A percentile compares a stretch with the other conserved stretches of the same genome.
These are phyloP conservation scores for Elaeagnus macrophylla DNA, from an alignment of 306 rosid species.

Conservation along the genomic window DNA sequence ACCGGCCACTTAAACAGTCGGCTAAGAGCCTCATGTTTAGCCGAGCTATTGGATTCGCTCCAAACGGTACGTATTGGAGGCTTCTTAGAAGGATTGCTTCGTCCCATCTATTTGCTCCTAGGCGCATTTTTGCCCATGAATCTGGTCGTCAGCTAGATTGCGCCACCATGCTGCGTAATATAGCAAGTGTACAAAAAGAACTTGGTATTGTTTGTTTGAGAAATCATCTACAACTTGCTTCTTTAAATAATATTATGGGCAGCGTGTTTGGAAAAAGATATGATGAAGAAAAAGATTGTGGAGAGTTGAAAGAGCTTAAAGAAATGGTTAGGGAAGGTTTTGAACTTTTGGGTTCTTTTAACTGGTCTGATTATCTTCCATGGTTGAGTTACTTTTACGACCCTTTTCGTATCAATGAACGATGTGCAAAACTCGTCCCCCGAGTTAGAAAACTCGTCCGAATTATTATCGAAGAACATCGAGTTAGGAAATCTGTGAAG, in stretches of 20 bases:
- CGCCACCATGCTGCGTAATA: constrained; percentile 15
- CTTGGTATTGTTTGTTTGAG: constrained; percentile 13
- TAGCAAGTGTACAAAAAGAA: neutral
- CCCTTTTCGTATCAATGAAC: constrained; percentile 29
- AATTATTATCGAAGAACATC: constrained; percentile 30
- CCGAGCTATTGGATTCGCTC: constrained; percentile 44
- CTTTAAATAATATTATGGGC: constrained; percentile 30
- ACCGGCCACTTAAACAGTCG: constrained; percentile 35
- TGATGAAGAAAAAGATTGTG: constrained; percentile 5
- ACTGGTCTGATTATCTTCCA: constrained; percentile 33
- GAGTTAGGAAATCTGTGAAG: neutral
- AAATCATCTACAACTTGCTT: constrained; percentile 25
- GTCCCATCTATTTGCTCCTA: constrained; percentile 30
- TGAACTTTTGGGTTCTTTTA: constrained; percentile 31
- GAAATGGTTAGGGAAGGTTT: constrained; percentile 29
- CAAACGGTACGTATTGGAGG: constrained; percentile 36
- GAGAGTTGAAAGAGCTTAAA: constrained; percentile 22
- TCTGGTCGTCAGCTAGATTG: constrained; percentile 18
- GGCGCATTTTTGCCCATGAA: constrained; percentile 13
- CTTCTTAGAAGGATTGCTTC: constrained; percentile 27
- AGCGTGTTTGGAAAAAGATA: constrained; percentile 27
- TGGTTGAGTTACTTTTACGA: constrained; percentile 15
- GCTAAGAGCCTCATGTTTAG: constrained; percentile 32
- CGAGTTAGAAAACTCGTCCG: constrained; percentile 25
- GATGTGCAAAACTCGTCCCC: constrained; percentile 19